phyloP scores from a whole-genome alignment of 176 grass and related monocot genomes.

The Oryza nivara region DNA sequence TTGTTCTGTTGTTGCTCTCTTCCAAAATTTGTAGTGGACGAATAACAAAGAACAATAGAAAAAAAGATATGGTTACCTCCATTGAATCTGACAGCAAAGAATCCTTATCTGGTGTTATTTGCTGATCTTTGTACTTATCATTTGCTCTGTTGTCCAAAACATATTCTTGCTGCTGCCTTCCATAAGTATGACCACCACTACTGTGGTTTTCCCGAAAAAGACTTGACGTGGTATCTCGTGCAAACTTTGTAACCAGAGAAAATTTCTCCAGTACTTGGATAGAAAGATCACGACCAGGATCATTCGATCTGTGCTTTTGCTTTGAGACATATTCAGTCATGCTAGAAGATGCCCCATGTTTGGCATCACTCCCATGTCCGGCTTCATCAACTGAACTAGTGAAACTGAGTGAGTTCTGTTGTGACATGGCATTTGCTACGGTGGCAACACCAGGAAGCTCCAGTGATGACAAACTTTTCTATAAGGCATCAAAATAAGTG shows the following conservation, averaged over 20 bases:
- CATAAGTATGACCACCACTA: constrained; percentile 61
- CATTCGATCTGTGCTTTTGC: constrained; percentile 73
- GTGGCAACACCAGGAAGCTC: constrained; percentile 83
- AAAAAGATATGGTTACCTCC: constrained; percentile 69
- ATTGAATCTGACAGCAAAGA: constrained; percentile 50
- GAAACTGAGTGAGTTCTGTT: constrained; percentile 60
- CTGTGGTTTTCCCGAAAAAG: constrained; percentile 71
- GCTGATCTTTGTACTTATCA: constrained; percentile 52
- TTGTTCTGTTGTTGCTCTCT: background rate
- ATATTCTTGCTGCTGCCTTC: constrained; percentile 55
- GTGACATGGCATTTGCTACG: constrained; percentile 67
- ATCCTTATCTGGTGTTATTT: constrained; percentile 50
- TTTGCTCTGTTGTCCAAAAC: constrained; percentile 45
- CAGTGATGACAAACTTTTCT: constrained; percentile 97
- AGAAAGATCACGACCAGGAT: constrained; percentile 75
- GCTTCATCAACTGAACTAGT: constrained; percentile 55
- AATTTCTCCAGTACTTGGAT: constrained; percentile 98
- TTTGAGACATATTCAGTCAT: constrained; percentile 60
- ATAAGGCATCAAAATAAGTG: constrained; percentile 38
- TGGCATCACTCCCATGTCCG: constrained; percentile 37
- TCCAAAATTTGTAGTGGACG: background rate
- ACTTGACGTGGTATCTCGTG: constrained; percentile 87
- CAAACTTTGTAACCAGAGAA: constrained; percentile 94
- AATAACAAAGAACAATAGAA: constrained; percentile 9
- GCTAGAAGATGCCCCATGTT: constrained; percentile 52